Base-by-base conservation (phyloP, 139 green algal species). In the Coccomyxa sp. region DNA sequence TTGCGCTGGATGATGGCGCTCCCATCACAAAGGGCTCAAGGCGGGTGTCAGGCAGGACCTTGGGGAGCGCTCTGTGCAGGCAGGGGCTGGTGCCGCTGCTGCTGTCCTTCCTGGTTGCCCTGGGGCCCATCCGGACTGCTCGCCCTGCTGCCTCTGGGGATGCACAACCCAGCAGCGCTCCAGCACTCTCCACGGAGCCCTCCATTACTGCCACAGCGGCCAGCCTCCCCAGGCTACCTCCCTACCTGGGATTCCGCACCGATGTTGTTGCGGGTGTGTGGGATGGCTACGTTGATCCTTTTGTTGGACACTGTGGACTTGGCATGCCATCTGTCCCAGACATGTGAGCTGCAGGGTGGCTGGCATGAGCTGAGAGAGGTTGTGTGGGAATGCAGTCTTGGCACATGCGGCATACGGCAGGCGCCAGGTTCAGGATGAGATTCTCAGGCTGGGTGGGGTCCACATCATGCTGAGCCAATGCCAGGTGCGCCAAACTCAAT, bases 221-320 rank as follows among this genome's bases (percentile, higher is more conserved):
- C 25, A 67, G 57, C 10, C 10, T 76, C 32, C 58, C 79, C 11
- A 13, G 27, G 21, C 27, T 13, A 18, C 23, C 74, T 13, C 90
- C 90, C 0, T 97, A 96, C 85, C 25, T 80, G 0, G 93, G 92
- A n/a, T 96, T 93, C 82, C 83, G 92, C 17, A 88, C 88, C 18
- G 93, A 96, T 79, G 23, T 96, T n/a, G 58, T 96, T 79, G 85
- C 88, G 38, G 82, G 82, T 82, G 76, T 67, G 59, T 31, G 25
- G 16, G 3, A 16, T 3, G 38, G 38, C 38, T 51, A 7, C 38
- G 38, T 51, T 51, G 38, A 51, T 51, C 38, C 3, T 51, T 51
- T 51, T 3, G 3, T 51, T 3, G 38, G 7, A 51, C 3, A 11
- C 7, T 51, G 38, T 51, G 38, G 38, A 7, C 38, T 51, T 7